These are phyloP conservation scores for Achaetomium macrosporum DNA, from an alignment of 2,329 filamentous ascomycete genomes.

Conservation along the genomic window DNA sequence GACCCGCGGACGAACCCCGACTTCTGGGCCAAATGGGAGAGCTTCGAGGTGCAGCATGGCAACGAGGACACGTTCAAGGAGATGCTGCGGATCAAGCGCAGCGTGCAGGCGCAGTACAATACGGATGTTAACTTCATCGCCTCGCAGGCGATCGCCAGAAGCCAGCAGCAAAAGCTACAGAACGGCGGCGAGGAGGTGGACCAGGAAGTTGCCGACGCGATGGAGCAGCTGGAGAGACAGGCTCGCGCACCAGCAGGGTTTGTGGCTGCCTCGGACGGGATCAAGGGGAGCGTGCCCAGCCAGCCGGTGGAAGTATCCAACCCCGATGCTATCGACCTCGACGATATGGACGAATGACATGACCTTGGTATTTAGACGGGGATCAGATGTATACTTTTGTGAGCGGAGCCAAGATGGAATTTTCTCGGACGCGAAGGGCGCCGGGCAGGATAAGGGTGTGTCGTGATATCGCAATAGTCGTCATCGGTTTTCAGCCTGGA, in stretches of 20 bases:
- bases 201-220: constrained; percentile 64
- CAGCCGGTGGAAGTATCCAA: constrained; percentile 53
- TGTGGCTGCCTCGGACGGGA: constrained; percentile 75
- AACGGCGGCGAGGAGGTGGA: constrained; percentile 39
- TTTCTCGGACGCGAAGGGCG: neutral
- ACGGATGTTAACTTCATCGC: constrained; percentile 99
- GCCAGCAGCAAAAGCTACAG: constrained; percentile 54
- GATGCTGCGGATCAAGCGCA: constrained; percentile 96
- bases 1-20: constrained; percentile 83
- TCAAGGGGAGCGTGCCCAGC: constrained; percentile 52
- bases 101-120: constrained; percentile 96
- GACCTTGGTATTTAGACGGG: constrained; percentile 9
- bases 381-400: constrained; percentile 10
- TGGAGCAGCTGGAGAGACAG: constrained; percentile 83
- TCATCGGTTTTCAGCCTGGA: neutral
- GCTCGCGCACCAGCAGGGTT: constrained; percentile 86
- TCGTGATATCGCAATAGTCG: neutral
- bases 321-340: constrained; percentile 79
- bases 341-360: constrained; percentile 60
- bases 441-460: neutral
- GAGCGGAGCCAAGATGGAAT: neutral
- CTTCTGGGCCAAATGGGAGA: constrained; percentile 97
- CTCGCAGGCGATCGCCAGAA: constrained; percentile 82
- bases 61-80: constrained; percentile 99
- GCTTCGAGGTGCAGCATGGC: constrained; percentile 94